A percentile compares a stretch with the other conserved stretches of the same genome.
Conservation (phyloP, 371 early-diverging fungal species). For the Thermomucor indicae-seudaticae region DNA sequence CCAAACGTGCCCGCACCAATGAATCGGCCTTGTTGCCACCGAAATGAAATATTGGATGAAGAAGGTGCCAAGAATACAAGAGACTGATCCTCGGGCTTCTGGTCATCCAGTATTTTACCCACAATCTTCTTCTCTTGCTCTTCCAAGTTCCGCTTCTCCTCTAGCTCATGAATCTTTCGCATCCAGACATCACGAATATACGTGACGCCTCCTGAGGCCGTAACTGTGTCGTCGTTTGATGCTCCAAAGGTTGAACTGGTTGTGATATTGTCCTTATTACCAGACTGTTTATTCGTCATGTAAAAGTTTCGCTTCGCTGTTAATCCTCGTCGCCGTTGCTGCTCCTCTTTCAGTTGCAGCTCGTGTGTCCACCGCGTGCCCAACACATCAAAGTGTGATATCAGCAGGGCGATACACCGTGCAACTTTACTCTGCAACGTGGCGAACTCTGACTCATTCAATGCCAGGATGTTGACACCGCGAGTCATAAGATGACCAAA, state of each 20-base stretch:
- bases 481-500: conserved; percentile 78
- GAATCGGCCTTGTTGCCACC: conserved; percentile 86
- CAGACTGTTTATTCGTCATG: conserved; percentile 19
- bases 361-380: conserved; percentile 60
- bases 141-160: conserved; percentile 39
- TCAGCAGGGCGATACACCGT: conserved; percentile 76
- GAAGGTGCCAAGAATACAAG: conserved; percentile 74
- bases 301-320: conserved; percentile 37
- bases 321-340: conserved; percentile 32
- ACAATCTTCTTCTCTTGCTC: conserved; percentile 58
- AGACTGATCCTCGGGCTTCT: conserved; percentile 75
- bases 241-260: conserved; percentile 46
- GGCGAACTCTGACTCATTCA: conserved; percentile 68
- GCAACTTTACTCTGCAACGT: conserved; percentile 69
- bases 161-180: conserved; percentile 49
- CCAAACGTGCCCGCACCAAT: conserved; percentile 91
- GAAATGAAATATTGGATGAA: conserved; percentile 68
- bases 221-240: conserved; percentile 22
- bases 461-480: conserved; percentile 67
- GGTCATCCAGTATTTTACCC: conserved; percentile 77
- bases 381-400: conserved; percentile 77
- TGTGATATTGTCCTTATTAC: conserved; percentile 34
- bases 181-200: conserved; percentile 56
- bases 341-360: conserved; percentile 39
- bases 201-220: conserved; percentile 26